Evolutionary conservation across 1,284 basidiomycete genomes (phyloP), one percentile per base, ranked within the genome.

Genomic region (Cutaneotrichosporon sp.): DNA sequence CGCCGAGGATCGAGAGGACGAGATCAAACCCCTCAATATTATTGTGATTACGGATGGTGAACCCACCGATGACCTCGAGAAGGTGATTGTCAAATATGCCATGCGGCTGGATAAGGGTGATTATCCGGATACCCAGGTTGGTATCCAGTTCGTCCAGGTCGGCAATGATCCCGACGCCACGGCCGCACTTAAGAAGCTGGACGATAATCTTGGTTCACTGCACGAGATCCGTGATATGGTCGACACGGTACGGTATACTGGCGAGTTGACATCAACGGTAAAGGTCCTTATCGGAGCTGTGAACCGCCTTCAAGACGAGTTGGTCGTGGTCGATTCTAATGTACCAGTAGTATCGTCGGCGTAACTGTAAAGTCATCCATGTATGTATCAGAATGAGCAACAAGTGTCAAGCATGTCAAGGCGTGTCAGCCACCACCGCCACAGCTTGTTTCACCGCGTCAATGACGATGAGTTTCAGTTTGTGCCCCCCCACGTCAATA

Each of bases 111-210:
- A 82, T 65, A 58, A 69, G 18, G 75, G 76, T 2, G 68, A 74
- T 49, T 80, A 73, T 58, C 81, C 81, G 0, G 66, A 78, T 1
- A 69, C 72, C n/a, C 81, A 82, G 70, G 70, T 82, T 5, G 79
- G 81, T 38, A 72, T 83, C 21, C 78, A 80, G 65, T 76, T 83
- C 61, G 64, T 83, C 34, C 81, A 82, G 64, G 74, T 81, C 30
- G 79, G 81, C 9, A 67, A 78, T 51, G 76, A 76, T 49, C 26
- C 65, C 3, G 73, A 73, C 70, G 76, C 76, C 1, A 66, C 69
- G 10, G 73, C 73, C 60, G 77, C 77, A 11, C 66, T 81, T 1
- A 69, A 77, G 64, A 72, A 76, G 58, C 72, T 81, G 13, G 80
- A 81, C 61, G 75, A 80, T 57, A 76, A 72, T 4, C 63, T 80